Percentiles rank a stretch among this genome's conserved stretches.
Conservation (phyloP, 208 protist genomes). For the Trypanosoma scelopori region DNA sequence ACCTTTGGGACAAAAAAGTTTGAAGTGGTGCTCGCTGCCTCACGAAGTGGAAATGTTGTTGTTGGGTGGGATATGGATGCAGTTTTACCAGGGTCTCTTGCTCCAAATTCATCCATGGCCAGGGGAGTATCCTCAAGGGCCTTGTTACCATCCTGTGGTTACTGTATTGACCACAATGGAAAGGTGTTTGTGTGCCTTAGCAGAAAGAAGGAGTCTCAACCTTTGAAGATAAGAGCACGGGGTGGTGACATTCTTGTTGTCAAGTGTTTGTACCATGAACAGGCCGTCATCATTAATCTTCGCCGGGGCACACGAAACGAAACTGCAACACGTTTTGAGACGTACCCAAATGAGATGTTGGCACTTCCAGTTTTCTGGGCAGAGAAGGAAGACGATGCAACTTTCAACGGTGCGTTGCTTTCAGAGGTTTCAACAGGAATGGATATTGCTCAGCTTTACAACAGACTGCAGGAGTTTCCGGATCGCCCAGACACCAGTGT, state of each 20-base stretch:
- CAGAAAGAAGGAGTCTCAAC: slow-evolving; percentile 33
- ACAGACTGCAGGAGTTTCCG: slow-evolving; percentile 37
- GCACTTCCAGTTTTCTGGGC: slow-evolving; percentile 64
- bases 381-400: slow-evolving; percentile 57
- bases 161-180: slow-evolving; percentile 63
- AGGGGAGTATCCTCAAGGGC: slow-evolving; percentile 6
- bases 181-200: slow-evolving; percentile 73
- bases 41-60: slow-evolving; percentile 60
- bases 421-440: slow-evolving; percentile 34
- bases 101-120: neutral
- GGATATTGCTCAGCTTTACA: slow-evolving; percentile 55
- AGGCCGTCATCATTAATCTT: slow-evolving; percentile 56
- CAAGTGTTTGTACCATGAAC: slow-evolving; percentile 60
- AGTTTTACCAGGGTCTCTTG: slow-evolving; percentile 16
- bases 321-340: slow-evolving; percentile 55
- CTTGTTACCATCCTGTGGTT: slow-evolving; percentile 73
- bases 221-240: slow-evolving; percentile 59
- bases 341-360: slow-evolving; percentile 39
- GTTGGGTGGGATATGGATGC: slow-evolving; percentile 66
- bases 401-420: slow-evolving; percentile 45
- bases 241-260: slow-evolving; percentile 62
- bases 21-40: slow-evolving; percentile 43
- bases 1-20: slow-evolving; percentile 59
- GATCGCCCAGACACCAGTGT: slow-evolving; percentile 23
- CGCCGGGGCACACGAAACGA: slow-evolving; percentile 45